Evolutionary conservation across 768 basidiomycete genomes (phyloP).

Genomic region (Termitomyces sp.): DNA sequence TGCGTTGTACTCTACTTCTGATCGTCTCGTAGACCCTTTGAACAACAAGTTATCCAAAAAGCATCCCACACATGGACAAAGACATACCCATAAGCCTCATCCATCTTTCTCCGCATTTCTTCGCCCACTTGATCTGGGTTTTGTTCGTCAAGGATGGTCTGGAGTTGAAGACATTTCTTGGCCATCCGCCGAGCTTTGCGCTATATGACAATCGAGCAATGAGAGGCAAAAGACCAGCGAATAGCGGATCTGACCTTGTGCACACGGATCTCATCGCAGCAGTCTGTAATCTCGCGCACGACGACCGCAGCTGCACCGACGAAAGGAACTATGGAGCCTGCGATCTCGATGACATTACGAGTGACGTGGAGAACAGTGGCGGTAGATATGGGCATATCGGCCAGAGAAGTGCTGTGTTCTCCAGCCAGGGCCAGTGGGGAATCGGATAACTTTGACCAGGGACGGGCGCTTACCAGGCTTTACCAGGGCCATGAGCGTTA

Average conservation of each 20-base stretch:
- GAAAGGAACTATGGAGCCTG: conserved; percentile 44
- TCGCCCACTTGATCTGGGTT: conserved; percentile 36
- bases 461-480: conserved; percentile 2
- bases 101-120: conserved; percentile 36
- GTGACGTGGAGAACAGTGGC: background rate
- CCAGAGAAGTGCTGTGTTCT: background rate
- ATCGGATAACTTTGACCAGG: conserved; percentile 11
- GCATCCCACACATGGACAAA: background rate
- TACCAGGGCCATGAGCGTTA: background rate
- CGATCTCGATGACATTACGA: conserved; percentile 34
- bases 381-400: background rate
- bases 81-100: conserved; percentile 45
- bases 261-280: conserved; percentile 45
- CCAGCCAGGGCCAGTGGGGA: background rate
- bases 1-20: conserved; percentile 35
- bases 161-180: conserved; percentile 38
- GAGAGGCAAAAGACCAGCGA: background rate
- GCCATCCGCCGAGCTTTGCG: conserved; percentile 41
- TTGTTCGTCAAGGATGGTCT: conserved; percentile 40
- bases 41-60: background rate
- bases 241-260: conserved; percentile 41
- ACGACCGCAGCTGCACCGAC: conserved; percentile 41
- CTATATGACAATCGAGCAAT: conserved; percentile 23
- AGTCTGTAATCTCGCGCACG: conserved; percentile 41
- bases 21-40: conserved; percentile 43